These are phyloP conservation scores for Phlegmacium glaucopus DNA, from an alignment of 768 basidiomycete genomes.

Conservation along the genomic window DNA sequence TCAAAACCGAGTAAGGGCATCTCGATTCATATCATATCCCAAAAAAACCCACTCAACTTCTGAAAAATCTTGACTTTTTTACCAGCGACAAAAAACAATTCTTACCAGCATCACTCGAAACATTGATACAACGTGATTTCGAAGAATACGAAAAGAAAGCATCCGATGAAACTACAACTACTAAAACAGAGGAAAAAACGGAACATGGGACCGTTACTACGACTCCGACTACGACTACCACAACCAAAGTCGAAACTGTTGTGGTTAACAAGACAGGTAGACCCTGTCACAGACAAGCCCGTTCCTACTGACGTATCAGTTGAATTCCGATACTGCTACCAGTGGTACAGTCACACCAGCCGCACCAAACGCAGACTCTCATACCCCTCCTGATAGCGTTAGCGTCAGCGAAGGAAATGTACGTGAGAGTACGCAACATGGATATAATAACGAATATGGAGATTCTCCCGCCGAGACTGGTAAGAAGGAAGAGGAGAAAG, in stretches of 20 bases:
- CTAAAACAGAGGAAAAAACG: too few species aligned
- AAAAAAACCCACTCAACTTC: not conserved
- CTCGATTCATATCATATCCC: not conserved
- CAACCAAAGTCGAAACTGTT: constrained; percentile 23
- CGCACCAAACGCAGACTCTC: constrained; percentile 1
- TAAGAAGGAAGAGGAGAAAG: constrained; percentile 3
- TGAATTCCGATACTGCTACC: not conserved
- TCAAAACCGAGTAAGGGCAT: constrained; percentile 27
- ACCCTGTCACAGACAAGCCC: too few species aligned
- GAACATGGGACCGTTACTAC: constrained; percentile 25
- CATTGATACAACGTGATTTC: constrained; percentile 33
- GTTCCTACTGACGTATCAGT: not conserved
- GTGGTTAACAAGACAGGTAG: constrained; percentile 13
- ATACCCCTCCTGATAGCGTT: not conserved
- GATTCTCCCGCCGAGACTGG: not conserved
- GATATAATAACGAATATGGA: not conserved
- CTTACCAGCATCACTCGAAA: constrained; percentile 32
- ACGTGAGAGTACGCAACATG: not conserved
- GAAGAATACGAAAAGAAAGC: constrained; percentile 31
- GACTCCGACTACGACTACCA: constrained; percentile 28
- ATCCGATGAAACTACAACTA: constrained; percentile 16
- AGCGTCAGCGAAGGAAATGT: not conserved
- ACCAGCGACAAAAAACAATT: constrained; percentile 24
- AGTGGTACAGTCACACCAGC: constrained; percentile 13
- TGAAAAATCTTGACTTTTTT: too few species aligned